Percentiles rank a stretch among this genome's conserved stretches.
phyloP scores from a whole-genome alignment of 1,139 yeast genomes.

The Hyphopichia khmerensis region DNA sequence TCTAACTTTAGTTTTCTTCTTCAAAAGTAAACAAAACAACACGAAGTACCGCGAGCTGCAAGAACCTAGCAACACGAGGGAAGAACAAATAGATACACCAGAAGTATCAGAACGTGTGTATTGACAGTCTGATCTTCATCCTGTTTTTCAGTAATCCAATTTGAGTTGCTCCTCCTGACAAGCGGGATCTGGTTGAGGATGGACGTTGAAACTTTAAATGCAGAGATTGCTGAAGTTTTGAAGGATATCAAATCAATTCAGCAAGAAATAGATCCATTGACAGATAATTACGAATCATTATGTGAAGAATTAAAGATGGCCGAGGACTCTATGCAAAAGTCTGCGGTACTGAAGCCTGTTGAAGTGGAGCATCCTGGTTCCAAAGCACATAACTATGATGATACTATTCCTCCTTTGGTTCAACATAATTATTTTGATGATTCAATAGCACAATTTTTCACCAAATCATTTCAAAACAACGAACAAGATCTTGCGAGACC shows the following conservation, averaged over 20 bases:
- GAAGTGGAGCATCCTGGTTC: background rate
- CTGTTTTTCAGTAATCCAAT: no score
- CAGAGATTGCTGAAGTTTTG: slow-evolving; percentile 1
- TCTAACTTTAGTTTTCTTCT: background rate
- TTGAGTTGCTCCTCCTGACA: no score
- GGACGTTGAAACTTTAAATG: slow-evolving; percentile 1
- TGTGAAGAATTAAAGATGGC: slow-evolving; percentile 3
- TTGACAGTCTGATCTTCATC: no score
- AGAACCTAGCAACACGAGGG: background rate
- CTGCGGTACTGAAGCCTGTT: background rate
- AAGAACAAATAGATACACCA: no score
- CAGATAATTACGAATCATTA: background rate
- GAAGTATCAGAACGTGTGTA: no score
- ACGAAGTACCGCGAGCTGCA: background rate
- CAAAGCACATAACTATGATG: slow-evolving; percentile 9
- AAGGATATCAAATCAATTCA: slow-evolving; percentile 3
- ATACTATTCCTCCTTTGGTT: slow-evolving; percentile 11
- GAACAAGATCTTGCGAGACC: background rate
- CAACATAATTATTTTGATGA: slow-evolving; percentile 31
- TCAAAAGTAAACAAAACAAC: background rate
- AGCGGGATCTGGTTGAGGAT: background rate
- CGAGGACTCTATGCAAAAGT: slow-evolving; percentile 3
- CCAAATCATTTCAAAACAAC: background rate
- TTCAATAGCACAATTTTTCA: slow-evolving; percentile 25
- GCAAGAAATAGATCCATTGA: slow-evolving; percentile 4